These are phyloP conservation scores for Eucalyptus microcorys DNA, from an alignment of 345 rosid genomes.

Conservation along the genomic window DNA sequence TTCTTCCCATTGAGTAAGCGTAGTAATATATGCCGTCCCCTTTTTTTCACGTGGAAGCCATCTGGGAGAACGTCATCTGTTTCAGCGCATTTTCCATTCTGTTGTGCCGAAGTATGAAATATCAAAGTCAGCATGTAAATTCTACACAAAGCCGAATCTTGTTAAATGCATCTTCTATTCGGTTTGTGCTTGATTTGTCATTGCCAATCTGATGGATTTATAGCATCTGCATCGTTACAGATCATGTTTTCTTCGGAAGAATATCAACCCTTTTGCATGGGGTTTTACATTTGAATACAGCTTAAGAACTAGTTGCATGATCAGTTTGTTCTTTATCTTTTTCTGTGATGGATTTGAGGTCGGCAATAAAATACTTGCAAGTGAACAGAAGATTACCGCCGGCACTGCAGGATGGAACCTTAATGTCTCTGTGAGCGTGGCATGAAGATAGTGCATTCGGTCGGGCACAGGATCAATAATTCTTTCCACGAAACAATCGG, in stretches of 20 bases:
- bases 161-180: not conserved
- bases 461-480: constrained; percentile 33
- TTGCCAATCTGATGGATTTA: not conserved
- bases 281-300: not conserved
- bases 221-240: not conserved
- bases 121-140: not conserved
- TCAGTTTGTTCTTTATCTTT: not conserved
- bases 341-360: not conserved
- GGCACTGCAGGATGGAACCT: constrained; percentile 65
- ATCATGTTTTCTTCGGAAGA: not conserved
- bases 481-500: constrained; percentile 30
- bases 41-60: constrained; percentile 37
- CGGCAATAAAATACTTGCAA: not conserved
- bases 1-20: constrained; percentile 74
- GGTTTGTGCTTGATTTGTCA: not conserved
- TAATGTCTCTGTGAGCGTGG: constrained; percentile 57
- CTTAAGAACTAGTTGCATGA: not conserved
- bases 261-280: not conserved
- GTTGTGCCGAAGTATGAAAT: not conserved
- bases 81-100: constrained; percentile 57
- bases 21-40: constrained; percentile 45
- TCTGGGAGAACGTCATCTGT: constrained; percentile 59
- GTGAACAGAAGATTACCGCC: constrained; percentile 14
- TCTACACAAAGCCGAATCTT: not conserved
- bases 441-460: constrained; percentile 63